Base-by-base conservation (phyloP, 2,329 filamentous ascomycete genomes). In the Lasiodiplodia gonubiensis region DNA sequence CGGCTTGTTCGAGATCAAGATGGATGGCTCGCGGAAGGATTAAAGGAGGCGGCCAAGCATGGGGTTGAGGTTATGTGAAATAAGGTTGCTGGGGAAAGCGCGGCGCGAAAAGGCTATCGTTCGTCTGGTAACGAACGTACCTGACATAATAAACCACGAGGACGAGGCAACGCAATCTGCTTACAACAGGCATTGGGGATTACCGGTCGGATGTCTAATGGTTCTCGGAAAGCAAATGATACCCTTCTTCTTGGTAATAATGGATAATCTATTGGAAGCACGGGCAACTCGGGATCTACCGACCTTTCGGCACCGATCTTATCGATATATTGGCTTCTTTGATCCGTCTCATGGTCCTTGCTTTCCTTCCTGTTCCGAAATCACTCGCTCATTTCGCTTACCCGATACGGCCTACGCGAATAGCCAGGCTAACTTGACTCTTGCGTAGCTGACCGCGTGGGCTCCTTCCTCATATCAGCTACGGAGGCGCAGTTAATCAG, bases 1-100 rank as follows among this genome's bases (percentile, higher is more conserved):
- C 5, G 76, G 81, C 65, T 70, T 88, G 67, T 86, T 86, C 75
- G 80, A 81, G 72, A 71, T 80, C n/a, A 72, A 69, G 46, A 72
- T 72, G 68, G 76, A 78, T 69, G 59, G 46, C 18, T 42, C 59
- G 59, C 51, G 59, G 59, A 63, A 63, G 59, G 59, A 63, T 18
- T 63, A 51, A 33, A 48, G 25, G 57, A 35, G 18, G 55, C 11
- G 48, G 30, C 35, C 21, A 67, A 65, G 57, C 35, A 64, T 27
- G 2, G 35, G 16, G 27, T 18, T 11, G 35, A 63, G 59, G 59
- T 51, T 63, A 51, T 49, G 16, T 33, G 39, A 27, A 21, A 49
- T 61, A 61, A 49, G 57, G 57, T 49, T 61, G 30, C 48, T 21
- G 7, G n/a, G 39, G 18, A 37, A 48, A 39, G 55, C 55, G 4